phyloP scores from a whole-genome alignment of 345 rosid genomes.

The Citrus reticulata region DNA sequence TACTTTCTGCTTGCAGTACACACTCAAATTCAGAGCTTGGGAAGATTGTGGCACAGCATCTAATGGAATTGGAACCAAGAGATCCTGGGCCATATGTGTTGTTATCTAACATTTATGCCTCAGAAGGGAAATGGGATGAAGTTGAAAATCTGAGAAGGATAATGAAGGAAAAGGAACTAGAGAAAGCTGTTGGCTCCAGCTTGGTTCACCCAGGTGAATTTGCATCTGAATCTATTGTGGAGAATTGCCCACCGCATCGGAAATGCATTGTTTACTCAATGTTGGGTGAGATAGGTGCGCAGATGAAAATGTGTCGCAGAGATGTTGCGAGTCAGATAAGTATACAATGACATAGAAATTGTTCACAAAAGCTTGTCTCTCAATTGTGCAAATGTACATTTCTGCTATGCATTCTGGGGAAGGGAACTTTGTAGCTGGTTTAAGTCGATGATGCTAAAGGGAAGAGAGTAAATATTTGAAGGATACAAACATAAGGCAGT shows the following conservation, averaged over 20 bases:
- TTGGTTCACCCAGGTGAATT: conserved; percentile 12
- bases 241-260: conserved; percentile 20
- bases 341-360: not conserved
- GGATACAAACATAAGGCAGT: not conserved
- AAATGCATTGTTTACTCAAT: conserved; percentile 36
- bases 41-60: conserved; percentile 43
- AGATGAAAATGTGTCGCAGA: conserved; percentile 26
- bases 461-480: not conserved
- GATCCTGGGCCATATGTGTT: conserved; percentile 49
- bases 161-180: conserved; percentile 36
- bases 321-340: not conserved
- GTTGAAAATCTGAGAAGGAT: conserved; percentile 46
- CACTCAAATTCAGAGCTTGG: conserved; percentile 35
- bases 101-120: conserved; percentile 46
- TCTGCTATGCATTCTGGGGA: not conserved
- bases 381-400: too few relatives aligned
- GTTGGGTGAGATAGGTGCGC: conserved; percentile 46
- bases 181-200: conserved; percentile 20
- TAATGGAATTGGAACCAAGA: conserved; percentile 41
- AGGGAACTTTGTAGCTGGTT: not conserved
- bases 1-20: conserved; percentile 39
- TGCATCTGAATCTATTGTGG: not conserved
- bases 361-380: not conserved
- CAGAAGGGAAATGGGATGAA: conserved; percentile 50
- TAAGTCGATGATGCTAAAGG: not conserved